phyloP scores from a whole-genome alignment of 768 basidiomycete genomes.

The Postia placenta region DNA sequence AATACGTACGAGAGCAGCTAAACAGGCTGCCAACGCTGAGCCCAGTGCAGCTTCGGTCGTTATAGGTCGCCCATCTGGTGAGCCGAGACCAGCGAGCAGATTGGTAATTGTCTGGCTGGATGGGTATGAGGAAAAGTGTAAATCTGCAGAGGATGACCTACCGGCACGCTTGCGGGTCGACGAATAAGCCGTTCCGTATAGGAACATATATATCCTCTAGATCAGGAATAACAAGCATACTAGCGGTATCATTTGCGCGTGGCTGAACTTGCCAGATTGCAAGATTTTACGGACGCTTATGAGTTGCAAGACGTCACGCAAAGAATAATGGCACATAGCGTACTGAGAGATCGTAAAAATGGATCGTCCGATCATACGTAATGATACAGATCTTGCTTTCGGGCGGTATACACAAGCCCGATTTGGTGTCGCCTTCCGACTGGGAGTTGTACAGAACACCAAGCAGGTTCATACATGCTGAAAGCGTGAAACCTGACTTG shows the following conservation, averaged over 20 bases:
- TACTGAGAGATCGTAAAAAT: slow-evolving; percentile 89
- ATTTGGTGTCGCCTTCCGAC: slow-evolving; percentile 27
- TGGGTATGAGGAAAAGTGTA: neutral
- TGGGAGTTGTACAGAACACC: slow-evolving; percentile 58
- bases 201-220: slow-evolving; percentile 92
- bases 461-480: slow-evolving; percentile 58
- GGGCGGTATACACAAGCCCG: slow-evolving; percentile 47
- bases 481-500: slow-evolving; percentile 59
- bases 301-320: neutral
- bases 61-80: slow-evolving; percentile 46
- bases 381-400: slow-evolving; percentile 66
- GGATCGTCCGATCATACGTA: slow-evolving; percentile 73
- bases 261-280: slow-evolving; percentile 27
- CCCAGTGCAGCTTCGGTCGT: slow-evolving; percentile 65
- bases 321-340: slow-evolving; percentile 25
- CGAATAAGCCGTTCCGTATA: slow-evolving; percentile 65
- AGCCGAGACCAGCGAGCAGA: slow-evolving; percentile 60
- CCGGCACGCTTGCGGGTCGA: slow-evolving; percentile 67
- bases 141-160: slow-evolving; percentile 28
- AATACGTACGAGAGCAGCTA: slow-evolving; percentile 44
- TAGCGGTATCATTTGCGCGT: slow-evolving; percentile 38
- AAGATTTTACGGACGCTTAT: too few species aligned
- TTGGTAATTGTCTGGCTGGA: slow-evolving; percentile 49
- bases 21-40: slow-evolving; percentile 63
- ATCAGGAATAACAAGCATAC: slow-evolving; percentile 81